phyloP scores from a whole-genome alignment of 768 basidiomycete species.

The Termitomyces heimii region DNA sequence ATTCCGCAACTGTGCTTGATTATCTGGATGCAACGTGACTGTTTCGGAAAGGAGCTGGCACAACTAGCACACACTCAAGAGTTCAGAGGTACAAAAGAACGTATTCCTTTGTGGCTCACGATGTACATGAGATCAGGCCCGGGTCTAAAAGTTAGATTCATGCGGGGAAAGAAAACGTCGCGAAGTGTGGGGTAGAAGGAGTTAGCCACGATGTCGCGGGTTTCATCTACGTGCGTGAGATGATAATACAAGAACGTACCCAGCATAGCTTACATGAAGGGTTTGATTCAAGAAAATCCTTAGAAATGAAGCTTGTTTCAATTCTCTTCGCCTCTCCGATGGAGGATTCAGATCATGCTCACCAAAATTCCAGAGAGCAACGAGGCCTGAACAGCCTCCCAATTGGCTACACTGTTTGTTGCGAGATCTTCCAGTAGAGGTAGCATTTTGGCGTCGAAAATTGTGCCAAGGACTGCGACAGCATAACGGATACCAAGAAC shows the following conservation, averaged over 20 bases:
- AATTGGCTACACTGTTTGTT: constrained; percentile 17
- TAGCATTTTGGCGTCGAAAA: constrained; percentile 32
- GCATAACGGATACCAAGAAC: constrained; percentile 34
- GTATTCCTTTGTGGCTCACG: constrained; percentile 10
- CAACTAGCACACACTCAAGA: constrained; percentile 29
- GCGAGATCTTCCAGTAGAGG: constrained; percentile 17
- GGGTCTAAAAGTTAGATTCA: neutral
- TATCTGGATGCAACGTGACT: constrained; percentile 30
- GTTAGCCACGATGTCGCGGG: constrained; percentile 20
- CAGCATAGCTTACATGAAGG: constrained; percentile 17
- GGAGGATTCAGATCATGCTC: constrained; percentile 1
- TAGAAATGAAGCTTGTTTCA: constrained; percentile 1
- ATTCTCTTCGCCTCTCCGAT: neutral
- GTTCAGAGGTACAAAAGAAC: neutral
- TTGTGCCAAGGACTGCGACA: constrained; percentile 30
- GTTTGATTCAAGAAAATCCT: constrained; percentile 27
- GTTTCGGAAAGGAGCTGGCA: constrained; percentile 49
- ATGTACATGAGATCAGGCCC: constrained; percentile 18
- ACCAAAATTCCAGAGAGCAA: constrained; percentile 52
- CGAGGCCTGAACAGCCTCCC: constrained; percentile 41
- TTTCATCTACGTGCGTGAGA: constrained; percentile 29
- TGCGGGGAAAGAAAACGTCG: constrained; percentile 13
- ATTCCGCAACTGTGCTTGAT: constrained; percentile 42
- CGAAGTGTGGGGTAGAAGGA: constrained; percentile 19
- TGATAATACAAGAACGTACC: constrained; percentile 9